A percentile compares a stretch with the other conserved stretches of the same genome.
phyloP scores from a whole-genome alignment of 306 rosid species.

The Castanea sativa region DNA sequence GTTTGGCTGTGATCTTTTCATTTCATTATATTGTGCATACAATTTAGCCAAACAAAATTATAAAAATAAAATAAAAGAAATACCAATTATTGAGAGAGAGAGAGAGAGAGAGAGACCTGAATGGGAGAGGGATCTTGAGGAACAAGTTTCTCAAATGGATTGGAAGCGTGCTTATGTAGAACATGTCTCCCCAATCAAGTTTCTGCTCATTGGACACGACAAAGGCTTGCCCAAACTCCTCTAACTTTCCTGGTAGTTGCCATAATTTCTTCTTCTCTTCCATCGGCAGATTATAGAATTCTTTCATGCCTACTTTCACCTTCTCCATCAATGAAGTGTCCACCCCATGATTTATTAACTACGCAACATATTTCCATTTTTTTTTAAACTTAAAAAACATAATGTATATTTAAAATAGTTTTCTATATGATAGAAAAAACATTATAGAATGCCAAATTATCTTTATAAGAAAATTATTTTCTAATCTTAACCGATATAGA shows the following conservation, averaged over 20 bases:
- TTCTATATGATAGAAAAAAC: too few species aligned
- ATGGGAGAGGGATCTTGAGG: slow-evolving; percentile 18
- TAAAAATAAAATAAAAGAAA: too few species aligned
- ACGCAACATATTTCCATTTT: not conserved
- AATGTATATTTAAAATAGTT: too few species aligned
- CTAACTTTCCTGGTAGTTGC: slow-evolving; percentile 14
- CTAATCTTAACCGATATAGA: too few species aligned
- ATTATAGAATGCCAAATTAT: too few species aligned
- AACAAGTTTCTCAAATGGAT: slow-evolving; percentile 17
- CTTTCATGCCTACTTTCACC: not conserved
- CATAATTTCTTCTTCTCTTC: slow-evolving; percentile 26
- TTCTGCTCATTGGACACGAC: not conserved
- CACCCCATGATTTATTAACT: slow-evolving; percentile 32
- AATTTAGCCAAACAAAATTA: too few species aligned
- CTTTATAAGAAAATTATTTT: too few species aligned
- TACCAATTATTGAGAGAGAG: not conserved
- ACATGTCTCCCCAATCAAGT: not conserved
- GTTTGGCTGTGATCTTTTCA: too few species aligned
- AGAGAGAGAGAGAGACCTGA: slow-evolving; percentile 3
- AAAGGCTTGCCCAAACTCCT: slow-evolving; percentile 14
- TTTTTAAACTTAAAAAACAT: too few species aligned
- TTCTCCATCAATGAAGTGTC: not conserved
- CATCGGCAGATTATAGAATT: slow-evolving; percentile 16
- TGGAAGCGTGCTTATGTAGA: not conserved
- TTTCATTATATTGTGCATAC: too few species aligned